Conservation (phyloP, 495 filamentous ascomycete genomes). For the Hamigera avellanea region DNA sequence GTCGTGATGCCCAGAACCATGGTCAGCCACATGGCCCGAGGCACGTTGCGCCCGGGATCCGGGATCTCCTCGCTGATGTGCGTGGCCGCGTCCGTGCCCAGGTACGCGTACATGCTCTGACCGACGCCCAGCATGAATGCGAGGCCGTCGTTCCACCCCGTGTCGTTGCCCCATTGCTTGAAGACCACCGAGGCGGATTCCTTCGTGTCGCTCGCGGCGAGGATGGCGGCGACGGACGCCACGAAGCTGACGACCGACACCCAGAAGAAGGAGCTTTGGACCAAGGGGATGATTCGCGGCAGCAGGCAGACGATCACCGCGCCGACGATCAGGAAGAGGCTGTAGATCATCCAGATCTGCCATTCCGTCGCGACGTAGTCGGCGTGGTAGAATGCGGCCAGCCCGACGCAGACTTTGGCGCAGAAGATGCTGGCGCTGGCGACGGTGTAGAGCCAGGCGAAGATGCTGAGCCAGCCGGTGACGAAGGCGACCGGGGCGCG, state of each 20-base stretch:
- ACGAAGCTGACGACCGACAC: conserved; percentile 13
- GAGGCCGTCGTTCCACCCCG: conserved; percentile 20
- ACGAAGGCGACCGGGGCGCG: conserved; percentile 15
- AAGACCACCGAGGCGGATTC: too few species aligned
- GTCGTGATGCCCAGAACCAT: conserved; percentile 25
- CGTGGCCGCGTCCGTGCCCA: conserved; percentile 13
- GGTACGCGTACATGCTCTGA: conserved; percentile 23
- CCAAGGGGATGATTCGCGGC: conserved; percentile 6
- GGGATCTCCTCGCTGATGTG: conserved; percentile 21
- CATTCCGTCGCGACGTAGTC: conserved; percentile 11
- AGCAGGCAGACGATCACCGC: conserved; percentile 1
- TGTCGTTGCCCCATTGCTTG: conserved; percentile 10
- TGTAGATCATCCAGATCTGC: conserved; percentile 20
- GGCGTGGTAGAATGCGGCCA: conserved; percentile 13
- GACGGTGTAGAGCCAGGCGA: conserved; percentile 14
- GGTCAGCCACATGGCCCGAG: conserved; percentile 22
- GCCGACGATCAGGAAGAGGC: background rate
- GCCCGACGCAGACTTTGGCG: conserved; percentile 8
- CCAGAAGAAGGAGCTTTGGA: conserved; percentile 7
- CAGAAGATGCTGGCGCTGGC: conserved; percentile 12
- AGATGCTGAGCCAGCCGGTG: conserved; percentile 22
- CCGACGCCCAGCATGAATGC: conserved; percentile 24
- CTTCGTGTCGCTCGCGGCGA: too few species aligned
- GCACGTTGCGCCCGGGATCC: conserved; percentile 17
- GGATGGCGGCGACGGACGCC: conserved; percentile 10